A percentile compares a stretch with the other conserved stretches of the same genome.
These are phyloP conservation scores for Cyclotella kingstonii DNA, from an alignment of 108 stramenopile species.

Conservation along the genomic window DNA sequence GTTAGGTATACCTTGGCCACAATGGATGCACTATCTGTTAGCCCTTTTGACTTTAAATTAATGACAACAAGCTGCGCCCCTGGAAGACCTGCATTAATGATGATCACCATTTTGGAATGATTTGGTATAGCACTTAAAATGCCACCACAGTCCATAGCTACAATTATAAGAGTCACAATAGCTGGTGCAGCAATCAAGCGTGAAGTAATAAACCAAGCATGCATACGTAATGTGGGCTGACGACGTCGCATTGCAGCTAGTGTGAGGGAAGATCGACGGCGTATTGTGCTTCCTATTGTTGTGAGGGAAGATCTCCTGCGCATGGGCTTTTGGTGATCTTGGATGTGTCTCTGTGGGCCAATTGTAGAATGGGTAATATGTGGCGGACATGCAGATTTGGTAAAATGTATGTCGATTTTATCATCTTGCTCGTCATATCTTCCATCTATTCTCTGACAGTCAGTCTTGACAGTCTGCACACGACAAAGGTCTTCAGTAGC, in stretches of 20 bases:
- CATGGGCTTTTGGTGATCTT: no score
- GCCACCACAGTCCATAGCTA: conserved; percentile 60
- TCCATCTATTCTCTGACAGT: no score
- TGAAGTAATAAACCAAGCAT: conserved; percentile 61
- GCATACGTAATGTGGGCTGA: conserved; percentile 42
- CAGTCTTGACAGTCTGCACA: no score
- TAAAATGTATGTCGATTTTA: no score
- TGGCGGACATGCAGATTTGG: no score
- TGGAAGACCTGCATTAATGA: conserved; percentile 63
- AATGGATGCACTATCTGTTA: conserved; percentile 57
- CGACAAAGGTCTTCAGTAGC: conserved; percentile 6
- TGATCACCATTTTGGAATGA: conserved; percentile 61
- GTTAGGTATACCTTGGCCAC: conserved; percentile 65
- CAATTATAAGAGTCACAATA: conserved; percentile 46
- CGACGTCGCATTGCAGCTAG: conserved; percentile 24
- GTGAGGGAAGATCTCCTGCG: no score
- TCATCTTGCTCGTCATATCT: no score
- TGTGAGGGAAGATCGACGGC: conserved; percentile 20
- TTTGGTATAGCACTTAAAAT: conserved; percentile 45
- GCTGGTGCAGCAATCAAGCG: conserved; percentile 59
- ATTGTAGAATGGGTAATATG: no score
- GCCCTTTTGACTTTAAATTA: conserved; percentile 53
- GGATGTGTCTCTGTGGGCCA: no score
- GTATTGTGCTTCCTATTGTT: conserved; percentile 27
- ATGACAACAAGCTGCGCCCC: conserved; percentile 68